Conservation (phyloP, 768 basidiomycete species). For the Boletus insuetus region DNA sequence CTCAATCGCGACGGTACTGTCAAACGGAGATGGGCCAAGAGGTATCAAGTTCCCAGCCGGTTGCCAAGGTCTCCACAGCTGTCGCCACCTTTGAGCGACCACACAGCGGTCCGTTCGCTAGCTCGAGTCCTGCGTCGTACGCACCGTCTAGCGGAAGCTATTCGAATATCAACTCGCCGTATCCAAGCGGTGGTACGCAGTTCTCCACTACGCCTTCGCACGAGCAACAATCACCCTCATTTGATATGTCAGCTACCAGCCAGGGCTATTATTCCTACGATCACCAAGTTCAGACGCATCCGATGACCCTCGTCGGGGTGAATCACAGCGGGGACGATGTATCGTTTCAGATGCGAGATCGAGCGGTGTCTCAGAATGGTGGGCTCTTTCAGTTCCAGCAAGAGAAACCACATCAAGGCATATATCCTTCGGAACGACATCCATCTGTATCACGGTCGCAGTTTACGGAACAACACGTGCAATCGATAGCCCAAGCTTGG, state of each 20-base stretch:
- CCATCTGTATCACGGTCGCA: conserved; percentile 18
- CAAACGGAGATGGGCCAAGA: conserved; percentile 14
- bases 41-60: conserved; percentile 2
- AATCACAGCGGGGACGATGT: conserved; percentile 15
- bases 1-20: conserved; percentile 15
- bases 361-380: conserved; percentile 13
- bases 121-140: conserved; percentile 26
- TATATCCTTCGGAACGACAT: conserved; percentile 26
- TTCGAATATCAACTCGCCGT: conserved; percentile 26
- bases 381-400: conserved; percentile 18
- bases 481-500: conserved; percentile 18
- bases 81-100: conserved; percentile 21
- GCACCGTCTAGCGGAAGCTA: conserved; percentile 24
- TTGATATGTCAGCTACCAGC: conserved; percentile 17
- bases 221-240: conserved; percentile 21
- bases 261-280: conserved; percentile 24
- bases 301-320: conserved; percentile 21
- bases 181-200: conserved; percentile 17
- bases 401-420: conserved; percentile 23
- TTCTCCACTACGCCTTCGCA: conserved; percentile 18
- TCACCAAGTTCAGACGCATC: conserved; percentile 9
- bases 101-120: conserved; percentile 17
- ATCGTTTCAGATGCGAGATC: conserved; percentile 18
- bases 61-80: conserved; percentile 4
- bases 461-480: conserved; percentile 17